These are phyloP conservation scores for Globisporangium carolinianum DNA, from an alignment of 352 stramenopile species.

Conservation along the genomic window DNA sequence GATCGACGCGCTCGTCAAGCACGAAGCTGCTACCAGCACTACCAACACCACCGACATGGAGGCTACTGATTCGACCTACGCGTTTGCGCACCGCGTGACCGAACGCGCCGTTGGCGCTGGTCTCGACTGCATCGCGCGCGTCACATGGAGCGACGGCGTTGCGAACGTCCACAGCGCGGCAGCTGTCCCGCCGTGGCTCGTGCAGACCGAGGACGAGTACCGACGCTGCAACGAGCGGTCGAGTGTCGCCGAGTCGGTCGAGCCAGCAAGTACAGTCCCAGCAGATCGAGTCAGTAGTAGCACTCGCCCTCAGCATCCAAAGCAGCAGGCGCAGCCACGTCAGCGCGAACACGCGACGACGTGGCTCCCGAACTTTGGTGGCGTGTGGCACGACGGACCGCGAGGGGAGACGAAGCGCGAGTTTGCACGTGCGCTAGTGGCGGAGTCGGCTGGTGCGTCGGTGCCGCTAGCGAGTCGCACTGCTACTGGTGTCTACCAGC, in stretches of 20 bases:
- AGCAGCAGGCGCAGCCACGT: constrained; percentile 2
- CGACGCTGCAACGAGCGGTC: constrained; percentile 41
- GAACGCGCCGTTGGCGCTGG: constrained; percentile 33
- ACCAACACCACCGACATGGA: neutral
- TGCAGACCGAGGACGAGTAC: constrained; percentile 64
- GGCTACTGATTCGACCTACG: neutral
- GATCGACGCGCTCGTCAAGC: constrained; percentile 48
- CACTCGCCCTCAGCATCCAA: neutral
- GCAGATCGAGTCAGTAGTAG: neutral
- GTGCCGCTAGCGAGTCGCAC: neutral
- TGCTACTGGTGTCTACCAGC: constrained; percentile 1
- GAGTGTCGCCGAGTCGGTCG: neutral
- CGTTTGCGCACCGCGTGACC: constrained; percentile 38
- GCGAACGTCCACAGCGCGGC: constrained; percentile 53
- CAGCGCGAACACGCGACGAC: constrained; percentile 8
- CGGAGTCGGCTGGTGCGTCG: constrained; percentile 1
- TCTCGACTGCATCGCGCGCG: constrained; percentile 31
- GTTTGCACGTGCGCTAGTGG: constrained; percentile 24
- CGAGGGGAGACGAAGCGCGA: constrained; percentile 49
- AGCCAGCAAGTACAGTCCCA: no score
- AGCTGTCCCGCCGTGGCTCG: constrained; percentile 70
- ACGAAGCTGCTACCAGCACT: constrained; percentile 22
- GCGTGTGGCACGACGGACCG: constrained; percentile 67
- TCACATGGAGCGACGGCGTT: constrained; percentile 32
- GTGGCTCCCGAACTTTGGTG: constrained; percentile 75